Base-by-base conservation (phyloP, 306 rosid species). In the Biancaea sappan region DNA sequence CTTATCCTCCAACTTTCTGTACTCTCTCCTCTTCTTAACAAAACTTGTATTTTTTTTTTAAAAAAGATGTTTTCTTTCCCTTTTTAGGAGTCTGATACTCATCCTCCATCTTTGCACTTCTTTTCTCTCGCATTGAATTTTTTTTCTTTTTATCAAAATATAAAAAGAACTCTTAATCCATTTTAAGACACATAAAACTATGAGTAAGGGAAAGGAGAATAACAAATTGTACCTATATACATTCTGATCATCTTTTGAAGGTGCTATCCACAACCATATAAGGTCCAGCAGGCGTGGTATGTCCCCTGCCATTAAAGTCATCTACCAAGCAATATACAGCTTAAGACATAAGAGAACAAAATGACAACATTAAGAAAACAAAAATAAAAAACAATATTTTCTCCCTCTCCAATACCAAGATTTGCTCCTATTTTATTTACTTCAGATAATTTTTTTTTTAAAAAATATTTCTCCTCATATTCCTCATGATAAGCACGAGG, bases 231-330 rank as follows among this genome's bases (percentile, higher is more conserved):
- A 86, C 98, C 98, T 87, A 79, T 87, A 89, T 69, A 79, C 84
- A 83, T 85, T 82, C 10, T 86, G 86, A 73, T 85, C 90, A 43
- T 89, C 94, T 52, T 91, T 96, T 40, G 84, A 82, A 58, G 98
- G 97, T 52, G 97, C 93, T 85, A 93, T 86, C 97, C 98, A 93
- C 24, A 92, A 89, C 98, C 98, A 93, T 78, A 93, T 86, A 73
- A 93, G 88, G 71, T 91, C 98, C 80, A 93, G 88, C 59, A 93
- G 80, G 66, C 81, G 86, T 50, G 96, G 94, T 78, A 93, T 88
- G 82, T 93, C 92, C 74, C 88, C 98, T 61, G 84, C 68, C 98
- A 93, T 93, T 71, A 88, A 78, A 77, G 79, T 86, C 97, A 93
- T 93, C 98, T 93, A 88, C 37, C 75, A 74, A 71, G 72, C 50